Base-by-base conservation (phyloP, 768 basidiomycete genomes). In the Suillus plorans region DNA sequence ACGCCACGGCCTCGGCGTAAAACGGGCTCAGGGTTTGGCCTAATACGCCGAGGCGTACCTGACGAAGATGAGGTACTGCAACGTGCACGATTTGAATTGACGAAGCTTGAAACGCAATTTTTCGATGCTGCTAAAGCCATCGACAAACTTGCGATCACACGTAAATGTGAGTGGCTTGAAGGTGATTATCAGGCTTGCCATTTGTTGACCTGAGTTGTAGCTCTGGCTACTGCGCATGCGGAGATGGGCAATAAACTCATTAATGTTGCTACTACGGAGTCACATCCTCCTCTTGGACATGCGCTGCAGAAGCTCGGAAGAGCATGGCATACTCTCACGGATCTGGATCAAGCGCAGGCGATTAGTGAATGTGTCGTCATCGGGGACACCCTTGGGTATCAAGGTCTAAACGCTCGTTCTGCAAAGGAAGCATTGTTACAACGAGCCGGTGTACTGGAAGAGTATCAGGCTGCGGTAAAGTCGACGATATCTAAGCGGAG, bases 51-150 rank as follows among this genome's bases (percentile, higher is more conserved):
- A 9, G 86, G 87, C 31, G 91, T 95, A 2, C 91, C 94, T 6
- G 97, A 97, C 71, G 97, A 97, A 76, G 96, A 97, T 71, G 95
- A 98, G 75, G 92, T 92, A 65, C 83, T 99, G 39, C 90, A 95
- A 70, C 81, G 88, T 50, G 94, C 97, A 31, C 87, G 95, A 62
- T 93, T 95, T 69, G 94, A 97, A 74, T 80, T 98, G 63, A 96
- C 95, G 28, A 94, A 91, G 74, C 81, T 99, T 5, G 97, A 99
- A 78, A 86, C 88, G 1, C 90, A 93, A 69, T 97, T 97, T 78
- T 94, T 94, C 68, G 95, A 96, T 58, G 89, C 94, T 1, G 94
- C 95, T 3, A 95, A 94, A 74, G 89, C 92, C 1, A 86, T 99
- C 36, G 95, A 97, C 74, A 92, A 89, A 70, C 85, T 97, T 37